Evolutionary conservation across 148 eudicot genomes (phyloP).

Genomic region (Rhododendron molle): DNA sequence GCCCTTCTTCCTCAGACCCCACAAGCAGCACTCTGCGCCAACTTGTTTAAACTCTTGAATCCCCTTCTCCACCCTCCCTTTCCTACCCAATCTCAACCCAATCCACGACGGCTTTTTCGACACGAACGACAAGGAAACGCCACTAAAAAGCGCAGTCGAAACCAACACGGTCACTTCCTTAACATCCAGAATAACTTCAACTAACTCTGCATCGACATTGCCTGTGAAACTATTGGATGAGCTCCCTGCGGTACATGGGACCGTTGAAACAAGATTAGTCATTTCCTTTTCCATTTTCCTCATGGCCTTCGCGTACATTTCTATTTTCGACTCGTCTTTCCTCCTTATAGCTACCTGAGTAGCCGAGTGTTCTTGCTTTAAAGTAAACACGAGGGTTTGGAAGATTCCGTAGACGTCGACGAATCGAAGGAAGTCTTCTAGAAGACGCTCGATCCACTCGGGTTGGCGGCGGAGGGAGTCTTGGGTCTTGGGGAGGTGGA

Average conservation of each 20-base stretch:
- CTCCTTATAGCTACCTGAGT: slow-evolving; percentile 68
- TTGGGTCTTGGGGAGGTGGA: slow-evolving; percentile 60
- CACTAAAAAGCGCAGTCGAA: slow-evolving; percentile 48
- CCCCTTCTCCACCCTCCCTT: slow-evolving; percentile 26
- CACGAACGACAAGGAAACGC: slow-evolving; percentile 32
- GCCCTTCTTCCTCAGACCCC: slow-evolving; percentile 32
- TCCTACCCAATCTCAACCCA: slow-evolving; percentile 33
- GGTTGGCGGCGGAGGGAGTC: slow-evolving; percentile 40
- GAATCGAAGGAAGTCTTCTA: slow-evolving; percentile 60
- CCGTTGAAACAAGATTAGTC: slow-evolving; percentile 27
- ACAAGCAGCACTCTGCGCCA: slow-evolving; percentile 24
- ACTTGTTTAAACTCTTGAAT: slow-evolving; percentile 32
- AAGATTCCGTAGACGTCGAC: slow-evolving; percentile 71
- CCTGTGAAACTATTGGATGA: neutral
- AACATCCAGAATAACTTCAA: slow-evolving; percentile 35
- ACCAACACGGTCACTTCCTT: slow-evolving; percentile 41
- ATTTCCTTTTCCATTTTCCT: slow-evolving; percentile 50
- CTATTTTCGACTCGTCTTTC: slow-evolving; percentile 42
- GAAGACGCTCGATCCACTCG: slow-evolving; percentile 47
- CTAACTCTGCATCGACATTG: slow-evolving; percentile 28
- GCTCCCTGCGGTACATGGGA: neutral
- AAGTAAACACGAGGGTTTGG: slow-evolving; percentile 37
- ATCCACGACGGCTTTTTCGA: slow-evolving; percentile 33
- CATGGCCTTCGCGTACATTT: slow-evolving; percentile 38
- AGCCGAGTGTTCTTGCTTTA: slow-evolving; percentile 48